Percentiles rank a stretch among this genome's conserved stretches.
Evolutionary conservation across 2,329 filamentous ascomycete species (phyloP).

Genomic region (Pseudogymnoascus sp.): DNA sequence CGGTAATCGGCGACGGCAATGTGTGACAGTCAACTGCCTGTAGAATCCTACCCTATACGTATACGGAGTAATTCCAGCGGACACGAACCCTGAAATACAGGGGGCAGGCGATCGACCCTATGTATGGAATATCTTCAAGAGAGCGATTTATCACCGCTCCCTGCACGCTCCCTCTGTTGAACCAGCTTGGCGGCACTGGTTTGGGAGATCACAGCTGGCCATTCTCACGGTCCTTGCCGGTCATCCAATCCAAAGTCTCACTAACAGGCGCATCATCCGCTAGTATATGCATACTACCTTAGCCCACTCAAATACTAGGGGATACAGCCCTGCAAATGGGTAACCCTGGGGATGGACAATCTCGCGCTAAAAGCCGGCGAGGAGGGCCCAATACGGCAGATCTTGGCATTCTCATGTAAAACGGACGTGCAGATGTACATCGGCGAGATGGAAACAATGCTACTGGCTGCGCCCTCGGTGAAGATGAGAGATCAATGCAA

Average conservation of each 20-base stretch:
- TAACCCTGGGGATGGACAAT: not conserved
- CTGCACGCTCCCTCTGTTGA: not conserved
- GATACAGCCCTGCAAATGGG: no score
- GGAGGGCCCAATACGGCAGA: not conserved
- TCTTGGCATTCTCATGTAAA: not conserved
- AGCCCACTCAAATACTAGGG: not conserved
- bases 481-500: not conserved
- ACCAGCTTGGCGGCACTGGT: not conserved
- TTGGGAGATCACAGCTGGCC: not conserved
- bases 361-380: not conserved
- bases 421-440: not conserved
- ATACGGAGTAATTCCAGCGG: not conserved
- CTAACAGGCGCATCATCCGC: not conserved
- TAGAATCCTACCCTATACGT: no score
- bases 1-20: not conserved
- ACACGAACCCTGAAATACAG: not conserved
- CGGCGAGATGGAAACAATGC: not conserved
- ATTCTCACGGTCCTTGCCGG: not conserved
- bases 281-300: not conserved
- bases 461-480: not conserved
- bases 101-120: not conserved
- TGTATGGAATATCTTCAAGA: not conserved
- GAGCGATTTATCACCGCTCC: not conserved
- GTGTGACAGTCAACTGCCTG: not conserved
- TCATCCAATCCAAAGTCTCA: not conserved